These are phyloP conservation scores for Saksenaea oblongispora DNA, from an alignment of 371 early-diverging fungal genomes.

Conservation along the genomic window DNA sequence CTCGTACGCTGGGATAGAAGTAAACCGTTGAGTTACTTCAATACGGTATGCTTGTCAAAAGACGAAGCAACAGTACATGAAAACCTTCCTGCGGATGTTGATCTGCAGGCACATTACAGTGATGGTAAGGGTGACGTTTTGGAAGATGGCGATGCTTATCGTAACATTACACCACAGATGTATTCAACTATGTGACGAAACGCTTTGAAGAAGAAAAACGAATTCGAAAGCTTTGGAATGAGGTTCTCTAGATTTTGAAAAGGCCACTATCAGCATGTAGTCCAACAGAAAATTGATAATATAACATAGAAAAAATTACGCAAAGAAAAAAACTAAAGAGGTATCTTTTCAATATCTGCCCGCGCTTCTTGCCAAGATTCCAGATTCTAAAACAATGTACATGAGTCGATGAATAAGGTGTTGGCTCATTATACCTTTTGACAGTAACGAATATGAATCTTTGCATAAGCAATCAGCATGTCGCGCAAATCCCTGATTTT, in stretches of 20 bases:
- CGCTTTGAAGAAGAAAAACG: conserved; percentile 3
- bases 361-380: conserved; percentile 66
- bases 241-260: conserved; percentile 1
- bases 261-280: not conserved
- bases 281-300: not conserved
- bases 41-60: conserved; percentile 85
- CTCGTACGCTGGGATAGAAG: conserved; percentile 78
- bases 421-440: conserved; percentile 55
- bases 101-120: conserved; percentile 44
- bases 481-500: conserved; percentile 86
- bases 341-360: conserved; percentile 62
- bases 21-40: conserved; percentile 67
- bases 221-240: conserved; percentile 1
- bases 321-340: not conserved
- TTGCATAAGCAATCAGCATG: conserved; percentile 79
- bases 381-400: conserved; percentile 46
- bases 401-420: not conserved
- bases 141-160: not conserved
- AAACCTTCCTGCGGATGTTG: conserved; percentile 28
- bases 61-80: conserved; percentile 70
- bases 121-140: conserved; percentile 19
- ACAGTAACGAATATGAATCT: conserved; percentile 82
- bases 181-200: conserved; percentile 4
- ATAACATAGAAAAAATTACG: not conserved
- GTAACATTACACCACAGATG: not conserved